phyloP scores from a whole-genome alignment of 192 early-diverging fungal genomes.

The Dimargaris verticillata region DNA sequence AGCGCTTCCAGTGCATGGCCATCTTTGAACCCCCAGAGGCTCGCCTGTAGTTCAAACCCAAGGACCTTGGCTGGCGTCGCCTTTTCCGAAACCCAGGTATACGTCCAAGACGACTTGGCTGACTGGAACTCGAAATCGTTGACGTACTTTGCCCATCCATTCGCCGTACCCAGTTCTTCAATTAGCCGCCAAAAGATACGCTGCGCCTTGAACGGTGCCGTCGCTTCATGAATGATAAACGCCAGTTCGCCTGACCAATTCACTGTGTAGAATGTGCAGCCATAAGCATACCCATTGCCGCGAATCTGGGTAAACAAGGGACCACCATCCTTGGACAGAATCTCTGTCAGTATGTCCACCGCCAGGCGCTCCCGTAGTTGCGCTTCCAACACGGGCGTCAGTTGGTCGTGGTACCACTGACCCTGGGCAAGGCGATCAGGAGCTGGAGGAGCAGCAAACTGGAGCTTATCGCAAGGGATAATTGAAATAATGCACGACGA shows the following conservation, averaged over 20 bases:
- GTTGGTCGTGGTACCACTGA: slow-evolving; percentile 17
- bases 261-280: slow-evolving; percentile 33
- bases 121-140: slow-evolving; percentile 21
- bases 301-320: slow-evolving; percentile 60
- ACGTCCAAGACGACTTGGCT: slow-evolving; percentile 1
- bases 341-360: slow-evolving; percentile 42
- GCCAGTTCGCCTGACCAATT: slow-evolving; percentile 39
- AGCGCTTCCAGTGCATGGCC: neutral
- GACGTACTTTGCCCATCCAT: slow-evolving; percentile 19
- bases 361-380: slow-evolving; percentile 32
- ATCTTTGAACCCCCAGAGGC: neutral
- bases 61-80: neutral
- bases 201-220: slow-evolving; percentile 19
- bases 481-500: slow-evolving; percentile 24
- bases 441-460: neutral
- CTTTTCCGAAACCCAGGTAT: neutral
- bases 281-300: slow-evolving; percentile 62
- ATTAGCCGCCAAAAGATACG: slow-evolving; percentile 15
- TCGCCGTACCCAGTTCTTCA: slow-evolving; percentile 8
- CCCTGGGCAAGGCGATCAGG: slow-evolving; percentile 6
- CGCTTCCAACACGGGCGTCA: slow-evolving; percentile 19
- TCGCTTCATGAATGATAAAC: slow-evolving; percentile 15
- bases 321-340: slow-evolving; percentile 56
- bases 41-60: neutral
- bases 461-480: slow-evolving; percentile 25